Evolutionary conservation across 148 eudicot species (phyloP).

Genomic region (Amaranthus cruentus): DNA sequence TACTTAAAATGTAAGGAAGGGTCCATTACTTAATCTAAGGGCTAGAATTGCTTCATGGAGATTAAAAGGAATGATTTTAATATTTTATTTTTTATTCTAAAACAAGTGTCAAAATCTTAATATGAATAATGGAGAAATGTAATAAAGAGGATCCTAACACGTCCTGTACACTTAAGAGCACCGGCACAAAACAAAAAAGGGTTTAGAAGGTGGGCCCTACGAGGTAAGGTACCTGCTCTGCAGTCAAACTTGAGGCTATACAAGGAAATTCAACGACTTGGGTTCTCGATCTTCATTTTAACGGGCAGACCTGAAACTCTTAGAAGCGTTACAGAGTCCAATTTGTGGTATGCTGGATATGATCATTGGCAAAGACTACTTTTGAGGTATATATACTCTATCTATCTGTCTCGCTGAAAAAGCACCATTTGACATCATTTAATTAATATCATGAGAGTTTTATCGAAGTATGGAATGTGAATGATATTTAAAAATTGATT

Average conservation of each 20-base stretch:
- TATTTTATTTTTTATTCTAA: not conserved
- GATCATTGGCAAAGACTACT: slow-evolving; percentile 60
- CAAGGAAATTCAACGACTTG: slow-evolving; percentile 50
- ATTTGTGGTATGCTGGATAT: slow-evolving; percentile 53
- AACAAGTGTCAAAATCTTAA: no score
- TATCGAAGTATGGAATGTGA: no score
- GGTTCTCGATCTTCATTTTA: slow-evolving; percentile 59
- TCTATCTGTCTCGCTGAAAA: not conserved
- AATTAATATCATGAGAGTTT: no score
- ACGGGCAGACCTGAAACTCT: slow-evolving; percentile 63
- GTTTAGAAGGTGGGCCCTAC: slow-evolving; percentile 48
- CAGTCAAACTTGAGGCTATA: slow-evolving; percentile 63
- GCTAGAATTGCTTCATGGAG: no score
- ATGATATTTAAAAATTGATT: no score
- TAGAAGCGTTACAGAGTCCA: slow-evolving; percentile 44
- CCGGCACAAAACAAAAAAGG: slow-evolving; percentile 44
- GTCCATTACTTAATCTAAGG: no score
- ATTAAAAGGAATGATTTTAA: not conserved
- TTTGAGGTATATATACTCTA: slow-evolving; percentile 41
- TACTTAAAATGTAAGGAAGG: not conserved
- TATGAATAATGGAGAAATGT: no score
- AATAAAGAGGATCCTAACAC: no score
- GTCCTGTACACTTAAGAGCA: slow-evolving; percentile 29
- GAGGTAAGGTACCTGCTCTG: slow-evolving; percentile 59
- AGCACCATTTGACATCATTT: no score